Evolutionary conservation across 164 flowering plant genomes (phyloP).

Genomic region (Warburgia ugandensis): DNA sequence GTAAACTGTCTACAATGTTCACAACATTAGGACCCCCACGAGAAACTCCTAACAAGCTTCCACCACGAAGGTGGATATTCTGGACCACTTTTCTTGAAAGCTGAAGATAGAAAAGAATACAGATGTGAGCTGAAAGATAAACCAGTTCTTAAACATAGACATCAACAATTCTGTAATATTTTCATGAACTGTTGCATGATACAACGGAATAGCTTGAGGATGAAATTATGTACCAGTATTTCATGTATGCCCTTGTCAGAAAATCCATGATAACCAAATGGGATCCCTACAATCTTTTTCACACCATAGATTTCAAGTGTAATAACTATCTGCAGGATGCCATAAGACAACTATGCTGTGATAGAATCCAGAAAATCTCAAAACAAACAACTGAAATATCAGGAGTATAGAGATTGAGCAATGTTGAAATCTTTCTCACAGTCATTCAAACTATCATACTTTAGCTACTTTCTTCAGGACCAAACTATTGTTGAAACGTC

Average conservation of each 20-base stretch:
- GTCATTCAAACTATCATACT: too few species aligned
- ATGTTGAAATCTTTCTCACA: too few species aligned
- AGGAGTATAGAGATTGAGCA: too few species aligned
- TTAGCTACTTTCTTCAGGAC: too few species aligned
- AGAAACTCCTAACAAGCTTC: conserved; percentile 90
- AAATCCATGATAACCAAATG: conserved; percentile 90
- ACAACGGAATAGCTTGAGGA: not conserved
- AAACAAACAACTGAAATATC: too few species aligned
- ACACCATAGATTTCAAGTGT: conserved; percentile 94
- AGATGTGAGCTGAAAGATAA: too few species aligned
- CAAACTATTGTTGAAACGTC: too few species aligned
- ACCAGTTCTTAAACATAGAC: too few species aligned
- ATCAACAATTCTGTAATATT: too few species aligned
- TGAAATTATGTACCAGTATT: conserved; percentile 51
- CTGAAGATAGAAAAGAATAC: not conserved
- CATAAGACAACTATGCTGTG: too few species aligned
- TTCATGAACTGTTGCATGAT: too few species aligned
- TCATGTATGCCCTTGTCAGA: conserved; percentile 40
- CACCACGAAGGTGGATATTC: conserved; percentile 82
- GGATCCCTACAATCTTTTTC: conserved; percentile 71
- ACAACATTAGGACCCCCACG: conserved; percentile 66
- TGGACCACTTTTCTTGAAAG: conserved; percentile 46
- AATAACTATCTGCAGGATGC: conserved; percentile 78
- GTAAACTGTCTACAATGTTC: conserved; percentile 76
- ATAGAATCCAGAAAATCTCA: too few species aligned